Evolutionary conservation across 2,329 filamentous ascomycete genomes (phyloP), one percentile per base, ranked within the genome.

Genomic region (Paraphaeosphaeria minitans): DNA sequence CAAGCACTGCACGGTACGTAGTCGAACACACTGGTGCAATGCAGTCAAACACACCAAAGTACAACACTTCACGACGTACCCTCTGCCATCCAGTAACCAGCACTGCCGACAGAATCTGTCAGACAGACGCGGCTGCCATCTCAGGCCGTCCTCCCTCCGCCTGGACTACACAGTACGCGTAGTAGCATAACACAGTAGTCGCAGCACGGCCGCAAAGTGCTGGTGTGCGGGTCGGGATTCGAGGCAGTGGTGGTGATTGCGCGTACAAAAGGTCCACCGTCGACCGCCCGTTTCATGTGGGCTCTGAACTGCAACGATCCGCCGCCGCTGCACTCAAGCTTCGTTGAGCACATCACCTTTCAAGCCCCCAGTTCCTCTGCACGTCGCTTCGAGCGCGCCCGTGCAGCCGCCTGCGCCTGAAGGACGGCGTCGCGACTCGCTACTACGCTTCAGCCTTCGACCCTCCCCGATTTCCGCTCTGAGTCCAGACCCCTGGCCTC

Each of bases 221-320:
- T 46, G 9, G 42, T 39, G 37, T 31, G 13, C 29, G 37, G 48
- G 48, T 53, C 39, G 8, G 22, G 39, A 19, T 22, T 46, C 4
- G 46, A 47, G 42, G 24, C 47, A 42, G 55, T 58, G 57, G 58
- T 61, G 59, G 24, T 27, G 70, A 65, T 75, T 75, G 71, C 73
- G 71, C 69, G 73, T 73, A 65, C 68, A 66, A 57, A 45, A 37
- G 48, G 56, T 55, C 60, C 60, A 57, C 63, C 66, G 59, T 63
- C 66, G 62, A 69, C 66, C 66, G 69, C 71, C 68, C 60, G 72
- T 75, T 75, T 75, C 72, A 73, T 50, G 55, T 64, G 54, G 64
- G 16, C 49, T 58, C 49, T 49, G 47, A 42, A 42, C 48, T 59
- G 59, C 59, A 53, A 57, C 61, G 59, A 64, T 51, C 56, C 59